Conservation (phyloP, 2,329 filamentous ascomycete genomes). For the Aspergillus sp. region DNA sequence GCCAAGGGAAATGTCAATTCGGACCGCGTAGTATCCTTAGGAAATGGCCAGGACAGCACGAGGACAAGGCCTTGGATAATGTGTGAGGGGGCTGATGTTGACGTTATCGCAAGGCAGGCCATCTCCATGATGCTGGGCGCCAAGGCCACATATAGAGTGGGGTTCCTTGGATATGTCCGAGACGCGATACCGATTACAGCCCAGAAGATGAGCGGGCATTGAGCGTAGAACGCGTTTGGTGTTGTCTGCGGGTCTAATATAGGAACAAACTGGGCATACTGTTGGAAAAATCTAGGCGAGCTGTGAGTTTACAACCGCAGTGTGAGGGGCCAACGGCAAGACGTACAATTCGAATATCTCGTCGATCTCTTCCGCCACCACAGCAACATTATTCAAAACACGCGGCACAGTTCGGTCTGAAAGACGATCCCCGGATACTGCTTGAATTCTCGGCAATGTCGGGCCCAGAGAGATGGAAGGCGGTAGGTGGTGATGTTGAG, state of each 20-base stretch:
- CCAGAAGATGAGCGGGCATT: conserved; percentile 84
- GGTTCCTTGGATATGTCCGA: conserved; percentile 37
- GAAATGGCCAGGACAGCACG: conserved; percentile 41
- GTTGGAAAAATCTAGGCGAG: conserved; percentile 30
- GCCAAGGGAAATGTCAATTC: conserved; percentile 37
- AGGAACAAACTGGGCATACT: conserved; percentile 38
- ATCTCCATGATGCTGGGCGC: conserved; percentile 33
- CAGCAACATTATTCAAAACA: conserved; percentile 26
- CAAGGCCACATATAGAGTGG: conserved; percentile 35
- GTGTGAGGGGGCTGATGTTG: conserved; percentile 29
- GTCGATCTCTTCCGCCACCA: conserved; percentile 35
- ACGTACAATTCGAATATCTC: conserved; percentile 36
- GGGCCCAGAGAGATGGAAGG: conserved; percentile 18
- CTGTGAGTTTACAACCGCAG: neutral
- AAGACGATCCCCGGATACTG: conserved; percentile 7
- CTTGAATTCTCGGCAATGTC: conserved; percentile 10
- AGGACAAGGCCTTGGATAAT: conserved; percentile 38
- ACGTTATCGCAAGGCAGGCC: conserved; percentile 33
- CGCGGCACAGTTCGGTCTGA: conserved; percentile 26
- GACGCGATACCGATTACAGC: conserved; percentile 49
- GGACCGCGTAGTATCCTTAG: conserved; percentile 28
- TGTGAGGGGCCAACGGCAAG: neutral
- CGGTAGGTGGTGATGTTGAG: conserved; percentile 20
- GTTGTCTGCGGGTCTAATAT: conserved; percentile 49
- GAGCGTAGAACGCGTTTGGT: conserved; percentile 72